phyloP scores from a whole-genome alignment of 2,329 filamentous ascomycete species.

The Karstenula rhodostoma region DNA sequence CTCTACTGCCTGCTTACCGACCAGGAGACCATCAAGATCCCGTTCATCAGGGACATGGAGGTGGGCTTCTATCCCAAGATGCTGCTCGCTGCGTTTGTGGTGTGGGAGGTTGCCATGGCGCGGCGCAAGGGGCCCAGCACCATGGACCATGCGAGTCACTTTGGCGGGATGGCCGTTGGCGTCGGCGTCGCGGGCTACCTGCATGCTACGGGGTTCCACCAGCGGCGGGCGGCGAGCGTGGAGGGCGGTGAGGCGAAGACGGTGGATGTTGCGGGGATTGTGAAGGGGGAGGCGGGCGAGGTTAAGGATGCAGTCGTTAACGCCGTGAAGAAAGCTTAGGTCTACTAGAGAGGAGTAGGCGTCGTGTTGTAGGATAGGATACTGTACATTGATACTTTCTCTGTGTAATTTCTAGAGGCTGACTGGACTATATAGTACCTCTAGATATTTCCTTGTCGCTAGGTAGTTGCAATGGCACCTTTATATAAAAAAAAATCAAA shows the following conservation, averaged over 20 bases:
- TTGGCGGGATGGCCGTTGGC: conserved; percentile 43
- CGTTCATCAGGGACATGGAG: conserved; percentile 37
- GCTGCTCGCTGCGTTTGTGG: conserved; percentile 37
- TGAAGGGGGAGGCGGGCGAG: conserved; percentile 34
- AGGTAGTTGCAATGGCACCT: too few species aligned
- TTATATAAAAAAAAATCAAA: too few species aligned
- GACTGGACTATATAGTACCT: too few species aligned
- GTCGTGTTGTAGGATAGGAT: neutral
- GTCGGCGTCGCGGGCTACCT: conserved; percentile 37
- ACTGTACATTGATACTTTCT: neutral
- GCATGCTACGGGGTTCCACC: conserved; percentile 34
- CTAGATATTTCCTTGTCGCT: too few species aligned
- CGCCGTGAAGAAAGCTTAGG: conserved; percentile 16
- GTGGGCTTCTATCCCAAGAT: conserved; percentile 42
- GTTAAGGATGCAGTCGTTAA: conserved; percentile 49
- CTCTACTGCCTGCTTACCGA: conserved; percentile 45
- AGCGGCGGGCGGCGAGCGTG: conserved; percentile 20
- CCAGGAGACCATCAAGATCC: conserved; percentile 40
- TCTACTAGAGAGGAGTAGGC: neutral
- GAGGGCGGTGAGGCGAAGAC: conserved; percentile 11
- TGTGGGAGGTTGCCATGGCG: conserved; percentile 34
- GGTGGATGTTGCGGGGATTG: neutral
- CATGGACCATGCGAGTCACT: conserved; percentile 49
- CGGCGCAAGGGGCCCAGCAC: conserved; percentile 14
- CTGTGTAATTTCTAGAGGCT: neutral